These are phyloP conservation scores for Euphorbia tirucalli DNA, from an alignment of 345 rosid species.

Conservation along the genomic window DNA sequence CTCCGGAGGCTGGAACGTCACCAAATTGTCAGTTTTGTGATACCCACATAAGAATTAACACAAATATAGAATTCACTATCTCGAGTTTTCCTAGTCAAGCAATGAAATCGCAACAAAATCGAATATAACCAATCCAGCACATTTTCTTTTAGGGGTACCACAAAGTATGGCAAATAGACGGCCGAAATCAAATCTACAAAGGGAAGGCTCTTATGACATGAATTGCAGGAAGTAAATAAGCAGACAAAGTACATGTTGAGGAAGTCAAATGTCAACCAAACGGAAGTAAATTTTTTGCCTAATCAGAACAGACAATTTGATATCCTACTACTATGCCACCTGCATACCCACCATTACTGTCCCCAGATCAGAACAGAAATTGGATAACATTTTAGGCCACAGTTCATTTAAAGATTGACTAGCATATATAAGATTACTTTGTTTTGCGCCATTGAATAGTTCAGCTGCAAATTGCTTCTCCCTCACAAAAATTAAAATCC, in stretches of 20 bases:
- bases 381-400: background rate
- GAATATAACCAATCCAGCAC: no score
- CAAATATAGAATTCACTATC: no score
- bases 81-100: no score
- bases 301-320: background rate
- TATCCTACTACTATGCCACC: background rate
- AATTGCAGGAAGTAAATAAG: background rate
- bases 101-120: no score
- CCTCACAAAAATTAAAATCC: slow-evolving; percentile 38
- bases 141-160: no score
- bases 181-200: no score
- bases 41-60: no score
- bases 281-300: slow-evolving; percentile 3
- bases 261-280: background rate
- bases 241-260: no score
- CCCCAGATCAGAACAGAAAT: slow-evolving; percentile 1
- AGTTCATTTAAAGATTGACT: background rate
- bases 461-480: slow-evolving; percentile 2
- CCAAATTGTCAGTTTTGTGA: no score
- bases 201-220: background rate
- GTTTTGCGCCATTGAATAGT: background rate
- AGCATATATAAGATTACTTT: no score
- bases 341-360: background rate
- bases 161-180: no score
- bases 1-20: no score